phyloP scores from a whole-genome alignment of 768 basidiomycete species.

The Leccinum boreale region DNA sequence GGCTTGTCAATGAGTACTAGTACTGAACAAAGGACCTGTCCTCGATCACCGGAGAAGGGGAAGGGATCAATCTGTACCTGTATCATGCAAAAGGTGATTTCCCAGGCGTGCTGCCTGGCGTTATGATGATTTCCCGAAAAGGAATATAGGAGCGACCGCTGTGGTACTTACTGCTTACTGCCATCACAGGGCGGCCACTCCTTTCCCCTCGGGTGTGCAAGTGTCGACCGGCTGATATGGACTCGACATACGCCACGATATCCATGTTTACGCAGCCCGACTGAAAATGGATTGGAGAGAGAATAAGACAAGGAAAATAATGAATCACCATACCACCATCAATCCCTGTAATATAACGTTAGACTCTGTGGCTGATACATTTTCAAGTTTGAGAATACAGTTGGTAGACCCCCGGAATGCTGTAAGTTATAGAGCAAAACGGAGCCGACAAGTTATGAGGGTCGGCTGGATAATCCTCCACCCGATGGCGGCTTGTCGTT shows the following conservation, averaged over 20 bases:
- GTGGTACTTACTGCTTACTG: neutral
- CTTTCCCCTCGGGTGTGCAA: neutral
- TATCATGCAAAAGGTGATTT: neutral
- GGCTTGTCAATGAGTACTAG: neutral
- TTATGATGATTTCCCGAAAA: neutral
- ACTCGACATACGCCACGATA: neutral
- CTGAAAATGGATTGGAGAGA: neutral
- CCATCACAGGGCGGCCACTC: neutral
- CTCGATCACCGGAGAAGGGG: neutral
- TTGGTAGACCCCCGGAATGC: neutral
- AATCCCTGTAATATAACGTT: neutral
- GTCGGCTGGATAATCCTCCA: neutral
- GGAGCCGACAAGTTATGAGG: neutral
- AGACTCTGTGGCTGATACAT: neutral
- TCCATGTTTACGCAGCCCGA: neutral
- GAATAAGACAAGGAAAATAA: neutral
- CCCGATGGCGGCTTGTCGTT: neutral
- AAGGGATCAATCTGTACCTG: neutral
- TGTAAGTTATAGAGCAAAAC: neutral
- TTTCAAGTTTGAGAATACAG: neutral
- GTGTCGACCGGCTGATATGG: neutral
- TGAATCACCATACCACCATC: neutral
- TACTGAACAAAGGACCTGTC: neutral
- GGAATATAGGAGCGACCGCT: neutral
- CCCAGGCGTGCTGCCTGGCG: neutral